Evolutionary conservation across 441 rosid genomes (phyloP).

Genomic region (Erodium texanum): DNA sequence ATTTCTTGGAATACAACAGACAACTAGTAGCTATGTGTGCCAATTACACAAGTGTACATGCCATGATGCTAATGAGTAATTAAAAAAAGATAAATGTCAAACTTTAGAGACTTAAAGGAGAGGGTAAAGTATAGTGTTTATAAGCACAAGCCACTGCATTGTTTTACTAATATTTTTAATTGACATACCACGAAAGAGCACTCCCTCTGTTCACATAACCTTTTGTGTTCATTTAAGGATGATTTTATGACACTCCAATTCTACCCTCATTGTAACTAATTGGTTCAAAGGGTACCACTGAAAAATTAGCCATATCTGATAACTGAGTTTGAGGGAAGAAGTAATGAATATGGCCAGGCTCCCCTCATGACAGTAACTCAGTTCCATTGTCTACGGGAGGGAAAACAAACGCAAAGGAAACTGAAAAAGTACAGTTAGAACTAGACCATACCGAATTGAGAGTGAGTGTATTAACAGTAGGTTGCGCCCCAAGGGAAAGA

Average conservation of each 20-base stretch:
- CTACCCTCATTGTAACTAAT: slow-evolving; percentile 1
- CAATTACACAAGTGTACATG: neutral
- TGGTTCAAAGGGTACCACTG: neutral
- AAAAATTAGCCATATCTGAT: neutral
- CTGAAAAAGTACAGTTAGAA: slow-evolving; percentile 4
- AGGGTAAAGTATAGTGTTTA: neutral
- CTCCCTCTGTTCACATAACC: neutral
- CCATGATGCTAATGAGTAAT: neutral
- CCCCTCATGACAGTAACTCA: neutral
- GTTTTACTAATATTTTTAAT: neutral
- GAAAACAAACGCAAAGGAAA: neutral
- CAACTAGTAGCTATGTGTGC: neutral
- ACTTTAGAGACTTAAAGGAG: no score
- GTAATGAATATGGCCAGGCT: neutral
- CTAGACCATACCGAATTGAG: slow-evolving; percentile 40
- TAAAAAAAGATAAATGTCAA: neutral
- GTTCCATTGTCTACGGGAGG: neutral
- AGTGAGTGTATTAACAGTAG: slow-evolving; percentile 34
- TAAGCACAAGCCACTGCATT: neutral
- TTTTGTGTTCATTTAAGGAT: neutral
- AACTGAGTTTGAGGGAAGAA: neutral
- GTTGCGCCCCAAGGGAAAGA: slow-evolving; percentile 39
- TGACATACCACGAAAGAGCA: neutral
- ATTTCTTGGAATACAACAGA: neutral
- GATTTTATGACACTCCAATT: neutral